These are phyloP conservation scores for Gamsiella multidivaricata DNA, from an alignment of 192 early-diverging fungal genomes.

Conservation along the genomic window DNA sequence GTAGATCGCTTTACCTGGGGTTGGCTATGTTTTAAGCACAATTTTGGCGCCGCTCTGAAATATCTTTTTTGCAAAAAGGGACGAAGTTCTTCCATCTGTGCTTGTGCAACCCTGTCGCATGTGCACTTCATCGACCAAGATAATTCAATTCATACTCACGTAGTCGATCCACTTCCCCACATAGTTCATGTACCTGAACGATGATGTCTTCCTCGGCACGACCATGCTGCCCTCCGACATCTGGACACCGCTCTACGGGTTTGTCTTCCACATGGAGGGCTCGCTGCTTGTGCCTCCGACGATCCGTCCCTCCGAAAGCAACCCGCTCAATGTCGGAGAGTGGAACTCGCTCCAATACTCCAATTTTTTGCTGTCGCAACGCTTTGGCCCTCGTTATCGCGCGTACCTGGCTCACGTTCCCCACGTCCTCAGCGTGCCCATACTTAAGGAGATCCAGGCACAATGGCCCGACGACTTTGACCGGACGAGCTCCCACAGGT, in stretches of 20 bases:
- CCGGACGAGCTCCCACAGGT: slow-evolving; percentile 45
- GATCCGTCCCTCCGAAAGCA: slow-evolving; percentile 17
- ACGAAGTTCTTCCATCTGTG: slow-evolving; percentile 2
- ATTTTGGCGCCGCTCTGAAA: too few relatives aligned
- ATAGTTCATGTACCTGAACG: slow-evolving; percentile 59
- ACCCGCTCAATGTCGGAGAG: slow-evolving; percentile 40
- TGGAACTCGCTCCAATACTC: slow-evolving; percentile 55
- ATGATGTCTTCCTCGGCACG: slow-evolving; percentile 53
- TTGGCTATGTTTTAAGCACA: too few relatives aligned
- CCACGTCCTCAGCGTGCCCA: slow-evolving; percentile 52
- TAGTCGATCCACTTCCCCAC: too few relatives aligned
- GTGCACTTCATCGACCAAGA: too few relatives aligned
- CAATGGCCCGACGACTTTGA: slow-evolving; percentile 49
- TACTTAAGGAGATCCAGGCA: slow-evolving; percentile 43
- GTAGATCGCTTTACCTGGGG: too few relatives aligned
- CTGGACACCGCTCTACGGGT: slow-evolving; percentile 55
- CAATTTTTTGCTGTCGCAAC: slow-evolving; percentile 49
- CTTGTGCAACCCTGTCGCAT: too few relatives aligned
- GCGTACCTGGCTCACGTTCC: slow-evolving; percentile 51
- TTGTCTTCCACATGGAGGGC: slow-evolving; percentile 52
- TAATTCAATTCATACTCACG: too few relatives aligned
- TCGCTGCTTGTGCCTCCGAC: slow-evolving; percentile 28
- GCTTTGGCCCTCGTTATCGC: slow-evolving; percentile 54
- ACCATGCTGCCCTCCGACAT: slow-evolving; percentile 43
- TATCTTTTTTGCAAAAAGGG: background rate